A percentile compares a stretch with the other conserved stretches of the same genome.
Evolutionary conservation across 2,329 filamentous ascomycete genomes (phyloP).

Genomic region (Zarea fungicola): DNA sequence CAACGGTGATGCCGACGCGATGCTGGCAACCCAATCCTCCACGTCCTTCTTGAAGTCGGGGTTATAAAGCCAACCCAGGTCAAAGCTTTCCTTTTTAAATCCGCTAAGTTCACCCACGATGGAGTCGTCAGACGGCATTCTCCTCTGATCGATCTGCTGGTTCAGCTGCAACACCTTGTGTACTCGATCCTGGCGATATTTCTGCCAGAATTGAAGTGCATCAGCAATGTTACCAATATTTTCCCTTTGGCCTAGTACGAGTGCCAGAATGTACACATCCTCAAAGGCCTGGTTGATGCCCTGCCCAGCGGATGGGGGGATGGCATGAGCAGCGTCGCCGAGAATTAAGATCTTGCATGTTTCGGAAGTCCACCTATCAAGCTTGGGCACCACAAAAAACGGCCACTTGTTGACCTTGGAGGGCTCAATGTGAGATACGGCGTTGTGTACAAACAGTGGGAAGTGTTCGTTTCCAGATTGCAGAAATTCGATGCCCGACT

Average conservation of each 20-base stretch:
- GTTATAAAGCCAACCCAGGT: slow-evolving; percentile 39
- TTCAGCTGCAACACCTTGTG: slow-evolving; percentile 44
- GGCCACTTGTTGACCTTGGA: slow-evolving; percentile 42
- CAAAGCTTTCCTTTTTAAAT: slow-evolving; percentile 23
- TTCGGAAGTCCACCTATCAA: slow-evolving; percentile 38
- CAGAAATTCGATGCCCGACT: slow-evolving; percentile 29
- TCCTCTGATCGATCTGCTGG: slow-evolving; percentile 39
- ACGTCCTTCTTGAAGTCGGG: slow-evolving; percentile 28
- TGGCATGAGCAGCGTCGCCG: slow-evolving; percentile 44
- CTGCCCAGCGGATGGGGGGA: slow-evolving; percentile 43
- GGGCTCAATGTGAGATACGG: slow-evolving; percentile 26
- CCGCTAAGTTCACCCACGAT: slow-evolving; percentile 19
- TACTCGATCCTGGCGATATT: slow-evolving; percentile 41
- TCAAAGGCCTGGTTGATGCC: slow-evolving; percentile 45
- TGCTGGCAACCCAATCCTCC: slow-evolving; percentile 3
- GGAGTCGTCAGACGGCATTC: slow-evolving; percentile 33
- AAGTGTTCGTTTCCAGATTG: slow-evolving; percentile 29
- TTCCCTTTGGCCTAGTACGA: slow-evolving; percentile 28
- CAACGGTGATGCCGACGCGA: not conserved
- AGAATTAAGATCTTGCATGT: slow-evolving; percentile 36
- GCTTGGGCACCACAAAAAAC: slow-evolving; percentile 42
- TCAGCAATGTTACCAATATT: slow-evolving; percentile 21
- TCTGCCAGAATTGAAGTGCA: slow-evolving; percentile 40
- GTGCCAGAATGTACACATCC: slow-evolving; percentile 41
- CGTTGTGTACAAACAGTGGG: slow-evolving; percentile 30